phyloP scores from a whole-genome alignment of 2,329 filamentous ascomycete genomes.

The Fusarium sublunatum region DNA sequence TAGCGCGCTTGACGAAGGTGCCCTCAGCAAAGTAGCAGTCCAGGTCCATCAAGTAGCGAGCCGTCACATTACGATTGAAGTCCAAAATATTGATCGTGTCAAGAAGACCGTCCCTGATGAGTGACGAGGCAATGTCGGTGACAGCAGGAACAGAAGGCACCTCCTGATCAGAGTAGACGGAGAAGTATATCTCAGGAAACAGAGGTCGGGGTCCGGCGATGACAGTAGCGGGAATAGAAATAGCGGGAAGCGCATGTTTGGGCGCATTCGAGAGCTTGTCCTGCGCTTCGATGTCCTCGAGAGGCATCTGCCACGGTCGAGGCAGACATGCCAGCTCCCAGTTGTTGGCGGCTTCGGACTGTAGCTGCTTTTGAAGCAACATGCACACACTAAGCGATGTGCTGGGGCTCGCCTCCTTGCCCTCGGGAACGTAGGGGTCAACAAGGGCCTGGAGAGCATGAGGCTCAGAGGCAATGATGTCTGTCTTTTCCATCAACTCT shows the following conservation, averaged over 20 bases:
- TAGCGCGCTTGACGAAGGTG: slow-evolving; percentile 94
- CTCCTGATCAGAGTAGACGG: slow-evolving; percentile 88
- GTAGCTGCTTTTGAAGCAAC: slow-evolving; percentile 86
- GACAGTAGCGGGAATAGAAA: slow-evolving; percentile 80
- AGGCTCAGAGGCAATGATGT: slow-evolving; percentile 90
- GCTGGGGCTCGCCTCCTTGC: slow-evolving; percentile 70
- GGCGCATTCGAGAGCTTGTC: slow-evolving; percentile 68
- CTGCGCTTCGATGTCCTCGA: slow-evolving; percentile 69
- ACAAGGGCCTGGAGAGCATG: slow-evolving; percentile 87
- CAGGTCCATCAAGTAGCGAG: slow-evolving; percentile 90
- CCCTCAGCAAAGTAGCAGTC: slow-evolving; percentile 93
- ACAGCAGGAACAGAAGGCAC: slow-evolving; percentile 87
- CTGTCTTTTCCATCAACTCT: slow-evolving; percentile 90
- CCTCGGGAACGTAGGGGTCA: slow-evolving; percentile 80
- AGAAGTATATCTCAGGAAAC: slow-evolving; percentile 94
- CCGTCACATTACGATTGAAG: slow-evolving; percentile 88
- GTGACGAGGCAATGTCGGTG: slow-evolving; percentile 79
- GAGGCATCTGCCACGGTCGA: slow-evolving; percentile 73
- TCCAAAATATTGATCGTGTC: slow-evolving; percentile 96
- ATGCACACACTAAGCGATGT: slow-evolving; percentile 77
- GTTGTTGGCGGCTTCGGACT: slow-evolving; percentile 75
- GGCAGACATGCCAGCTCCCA: slow-evolving; percentile 80
- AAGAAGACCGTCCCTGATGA: slow-evolving; percentile 85
- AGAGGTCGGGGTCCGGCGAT: slow-evolving; percentile 78
- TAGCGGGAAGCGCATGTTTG: slow-evolving; percentile 82